phyloP scores from a whole-genome alignment of 1,284 basidiomycete genomes.

The Cutaneotrichosporon daszewskae region DNA sequence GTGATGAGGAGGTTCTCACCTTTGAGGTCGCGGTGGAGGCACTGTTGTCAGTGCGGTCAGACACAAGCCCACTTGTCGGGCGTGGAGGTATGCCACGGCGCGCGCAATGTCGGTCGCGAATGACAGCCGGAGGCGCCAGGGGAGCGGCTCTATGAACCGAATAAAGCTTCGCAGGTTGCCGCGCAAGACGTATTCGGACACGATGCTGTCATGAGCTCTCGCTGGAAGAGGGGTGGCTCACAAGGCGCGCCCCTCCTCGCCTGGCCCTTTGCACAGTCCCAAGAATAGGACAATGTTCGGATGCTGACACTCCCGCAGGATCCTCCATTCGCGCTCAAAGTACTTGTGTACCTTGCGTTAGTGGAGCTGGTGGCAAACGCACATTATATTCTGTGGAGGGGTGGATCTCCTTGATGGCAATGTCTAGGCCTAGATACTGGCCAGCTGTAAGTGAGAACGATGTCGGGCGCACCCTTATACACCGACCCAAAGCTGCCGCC shows the following conservation, averaged over 20 bases:
- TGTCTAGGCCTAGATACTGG: slow-evolving; percentile 85
- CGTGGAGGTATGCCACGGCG: slow-evolving; percentile 94
- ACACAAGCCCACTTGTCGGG: slow-evolving; percentile 57
- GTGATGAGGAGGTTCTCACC: slow-evolving; percentile 96
- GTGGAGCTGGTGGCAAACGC: slow-evolving; percentile 9
- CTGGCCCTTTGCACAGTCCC: slow-evolving; percentile 80
- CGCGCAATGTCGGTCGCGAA: slow-evolving; percentile 92
- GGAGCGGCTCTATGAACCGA: slow-evolving; percentile 65
- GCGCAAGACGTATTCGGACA: slow-evolving; percentile 70
- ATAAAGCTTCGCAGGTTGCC: slow-evolving; percentile 84
- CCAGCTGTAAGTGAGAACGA: slow-evolving; percentile 50
- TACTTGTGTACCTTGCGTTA: slow-evolving; percentile 68
- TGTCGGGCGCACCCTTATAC: slow-evolving; percentile 62
- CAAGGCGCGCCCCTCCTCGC: slow-evolving; percentile 71
- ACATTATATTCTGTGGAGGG: slow-evolving; percentile 82
- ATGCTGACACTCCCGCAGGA: slow-evolving; percentile 84
- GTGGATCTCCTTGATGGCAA: slow-evolving; percentile 92
- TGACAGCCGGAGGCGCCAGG: slow-evolving; percentile 83
- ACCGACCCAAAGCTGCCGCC: slow-evolving; percentile 90
- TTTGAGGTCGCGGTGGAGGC: slow-evolving; percentile 73
- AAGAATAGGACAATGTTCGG: slow-evolving; percentile 93
- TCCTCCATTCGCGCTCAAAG: slow-evolving; percentile 92
- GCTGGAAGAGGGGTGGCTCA: slow-evolving; percentile 19
- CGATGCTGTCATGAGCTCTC: slow-evolving; percentile 51
- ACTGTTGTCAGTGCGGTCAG: slow-evolving; percentile 28